These are phyloP conservation scores for Cyclostephanos invisitatus DNA, from an alignment of 108 stramenopile species.

Conservation along the genomic window DNA sequence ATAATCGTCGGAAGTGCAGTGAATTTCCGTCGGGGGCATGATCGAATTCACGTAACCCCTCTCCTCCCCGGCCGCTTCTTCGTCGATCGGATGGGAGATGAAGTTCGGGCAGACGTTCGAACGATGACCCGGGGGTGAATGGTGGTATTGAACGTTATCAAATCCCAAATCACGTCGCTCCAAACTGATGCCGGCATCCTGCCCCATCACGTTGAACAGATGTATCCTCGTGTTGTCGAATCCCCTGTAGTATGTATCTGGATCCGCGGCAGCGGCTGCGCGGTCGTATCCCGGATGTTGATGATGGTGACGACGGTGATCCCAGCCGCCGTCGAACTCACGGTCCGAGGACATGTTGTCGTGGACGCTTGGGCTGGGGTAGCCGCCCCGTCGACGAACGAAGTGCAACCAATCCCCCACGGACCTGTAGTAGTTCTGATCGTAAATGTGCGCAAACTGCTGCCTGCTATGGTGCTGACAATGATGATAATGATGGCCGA, in stretches of 20 bases:
- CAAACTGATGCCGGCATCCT: constrained; percentile 8
- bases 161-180: not conserved
- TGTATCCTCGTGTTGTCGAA: constrained; percentile 44
- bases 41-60: not conserved
- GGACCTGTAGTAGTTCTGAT: constrained; percentile 28
- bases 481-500: not conserved
- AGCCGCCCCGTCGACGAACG: constrained; percentile 13
- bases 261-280: not conserved
- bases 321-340: not conserved
- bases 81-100: constrained; percentile 28
- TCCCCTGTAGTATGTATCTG: constrained; percentile 30
- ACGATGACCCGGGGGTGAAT: not conserved
- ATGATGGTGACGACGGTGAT: not conserved
- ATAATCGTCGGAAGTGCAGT: constrained; percentile 7
- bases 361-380: not conserved
- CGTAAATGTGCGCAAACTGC: constrained; percentile 8
- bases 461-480: not conserved
- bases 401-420: constrained; percentile 28
- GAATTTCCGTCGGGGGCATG: constrained; percentile 6
- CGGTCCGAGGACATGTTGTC: not conserved
- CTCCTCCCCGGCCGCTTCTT: constrained; percentile 25
- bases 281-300: not conserved
- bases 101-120: not conserved
- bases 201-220: not conserved
- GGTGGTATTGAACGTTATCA: not conserved